Conservation (phyloP, 2,329 filamentous ascomycete species). For the Orbilia ellipsospora region DNA sequence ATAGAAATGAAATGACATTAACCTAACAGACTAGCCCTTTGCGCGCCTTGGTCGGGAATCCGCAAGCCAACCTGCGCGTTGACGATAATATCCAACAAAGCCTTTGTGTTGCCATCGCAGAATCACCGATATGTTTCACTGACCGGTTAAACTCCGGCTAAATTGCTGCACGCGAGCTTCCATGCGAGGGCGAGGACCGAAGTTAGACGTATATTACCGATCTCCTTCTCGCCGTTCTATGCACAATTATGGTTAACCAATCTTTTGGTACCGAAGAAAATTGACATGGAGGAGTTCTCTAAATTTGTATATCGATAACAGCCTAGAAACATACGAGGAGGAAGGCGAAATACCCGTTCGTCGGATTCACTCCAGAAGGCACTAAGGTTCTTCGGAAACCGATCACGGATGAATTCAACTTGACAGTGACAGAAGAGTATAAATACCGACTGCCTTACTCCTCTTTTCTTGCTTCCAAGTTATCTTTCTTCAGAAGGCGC, state of each 20-base stretch:
- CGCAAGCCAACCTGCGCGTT: neutral
- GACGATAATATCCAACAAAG: constrained; percentile 1
- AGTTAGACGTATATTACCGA: constrained; percentile 52
- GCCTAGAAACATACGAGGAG: constrained; percentile 28
- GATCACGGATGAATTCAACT: constrained; percentile 32
- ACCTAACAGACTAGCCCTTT: too few relatives aligned
- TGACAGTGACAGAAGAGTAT: constrained; percentile 32
- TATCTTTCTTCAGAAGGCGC: constrained; percentile 1
- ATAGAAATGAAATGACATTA: too few relatives aligned
- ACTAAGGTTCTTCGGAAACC: constrained; percentile 24
- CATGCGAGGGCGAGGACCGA: constrained; percentile 42
- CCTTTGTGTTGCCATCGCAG: constrained; percentile 1
- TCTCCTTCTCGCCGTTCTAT: constrained; percentile 36
- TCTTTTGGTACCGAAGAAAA: constrained; percentile 36
- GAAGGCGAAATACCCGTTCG: constrained; percentile 24
- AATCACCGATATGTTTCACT: too few relatives aligned
- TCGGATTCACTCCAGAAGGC: constrained; percentile 10
- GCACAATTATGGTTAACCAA: constrained; percentile 53
- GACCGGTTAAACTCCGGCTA: constrained; percentile 53
- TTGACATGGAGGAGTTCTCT: constrained; percentile 44
- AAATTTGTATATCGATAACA: constrained; percentile 12
- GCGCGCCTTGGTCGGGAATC: too few relatives aligned
- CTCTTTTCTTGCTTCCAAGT: constrained; percentile 13
- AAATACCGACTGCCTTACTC: constrained; percentile 43
- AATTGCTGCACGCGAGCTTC: constrained; percentile 39